Percentiles rank a stretch among this genome's conserved stretches.
These are phyloP conservation scores for Erigeron canadensis DNA, from an alignment of 129 eudicot genomes.

Conservation along the genomic window DNA sequence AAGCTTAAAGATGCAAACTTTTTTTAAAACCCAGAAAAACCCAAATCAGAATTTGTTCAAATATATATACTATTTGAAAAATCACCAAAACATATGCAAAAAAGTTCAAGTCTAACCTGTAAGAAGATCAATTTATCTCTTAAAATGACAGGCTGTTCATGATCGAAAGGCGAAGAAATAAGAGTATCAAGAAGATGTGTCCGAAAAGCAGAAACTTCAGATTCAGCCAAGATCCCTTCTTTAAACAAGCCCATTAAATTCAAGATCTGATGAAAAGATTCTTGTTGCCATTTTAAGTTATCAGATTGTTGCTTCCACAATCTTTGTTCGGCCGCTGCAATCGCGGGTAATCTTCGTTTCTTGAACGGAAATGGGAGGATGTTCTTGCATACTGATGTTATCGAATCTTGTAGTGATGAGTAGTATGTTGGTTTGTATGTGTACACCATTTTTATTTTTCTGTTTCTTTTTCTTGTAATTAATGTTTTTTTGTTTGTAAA, in stretches of 20 bases:
- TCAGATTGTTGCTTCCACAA: constrained; percentile 57
- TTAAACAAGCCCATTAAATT: constrained; percentile 71
- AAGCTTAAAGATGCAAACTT: neutral
- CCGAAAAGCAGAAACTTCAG: constrained; percentile 69
- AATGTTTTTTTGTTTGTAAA: neutral
- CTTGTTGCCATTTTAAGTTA: constrained; percentile 96
- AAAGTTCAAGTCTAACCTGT: constrained; percentile 50
- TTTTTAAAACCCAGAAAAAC: neutral
- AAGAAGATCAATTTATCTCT: constrained; percentile 88
- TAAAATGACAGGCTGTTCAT: constrained; percentile 56
- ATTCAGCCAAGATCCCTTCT: constrained; percentile 76
- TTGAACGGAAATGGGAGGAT: constrained; percentile 89
- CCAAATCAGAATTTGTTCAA: constrained; percentile 2
- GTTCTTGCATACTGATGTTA: constrained; percentile 79
- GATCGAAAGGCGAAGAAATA: constrained; percentile 37
- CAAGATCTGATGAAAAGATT: constrained; percentile 82
- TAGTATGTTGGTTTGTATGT: constrained; percentile 81
- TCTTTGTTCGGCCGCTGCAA: constrained; percentile 61
- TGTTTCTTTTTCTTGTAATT: neutral
- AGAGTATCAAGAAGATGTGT: constrained; percentile 75
- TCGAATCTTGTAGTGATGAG: constrained; percentile 81
- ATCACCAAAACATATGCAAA: too few species aligned
- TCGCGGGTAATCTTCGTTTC: constrained; percentile 62
- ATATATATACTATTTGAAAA: neutral
- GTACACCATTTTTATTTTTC: constrained; percentile 50